phyloP scores from a whole-genome alignment of 495 filamentous ascomycete genomes.

The Trypethelium eluteriae region DNA sequence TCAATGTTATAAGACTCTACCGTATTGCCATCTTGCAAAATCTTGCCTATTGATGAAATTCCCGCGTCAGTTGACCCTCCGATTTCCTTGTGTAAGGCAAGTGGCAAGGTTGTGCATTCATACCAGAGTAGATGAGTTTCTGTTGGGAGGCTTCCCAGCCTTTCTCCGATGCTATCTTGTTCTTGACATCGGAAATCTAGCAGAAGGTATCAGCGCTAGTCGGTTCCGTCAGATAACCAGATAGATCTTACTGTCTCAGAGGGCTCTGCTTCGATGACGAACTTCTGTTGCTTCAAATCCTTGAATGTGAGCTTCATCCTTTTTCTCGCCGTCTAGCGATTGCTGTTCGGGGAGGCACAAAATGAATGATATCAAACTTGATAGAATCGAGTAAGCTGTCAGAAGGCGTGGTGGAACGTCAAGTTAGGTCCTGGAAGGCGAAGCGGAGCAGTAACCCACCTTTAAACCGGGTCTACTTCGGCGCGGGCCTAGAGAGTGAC shows the following conservation, averaged over 20 bases:
- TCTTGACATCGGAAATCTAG: slow-evolving; percentile 81
- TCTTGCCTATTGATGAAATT: slow-evolving; percentile 64
- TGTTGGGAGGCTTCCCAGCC: slow-evolving; percentile 80
- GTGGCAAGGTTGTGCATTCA: slow-evolving; percentile 24
- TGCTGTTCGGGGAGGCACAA: slow-evolving; percentile 10
- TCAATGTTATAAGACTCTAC: slow-evolving; percentile 95
- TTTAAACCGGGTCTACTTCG: slow-evolving; percentile 3
- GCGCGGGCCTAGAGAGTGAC: neutral
- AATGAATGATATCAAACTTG: slow-evolving; percentile 12
- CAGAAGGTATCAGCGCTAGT: neutral
- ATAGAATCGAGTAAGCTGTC: neutral
- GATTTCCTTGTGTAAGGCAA: neutral
- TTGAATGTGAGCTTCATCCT: slow-evolving; percentile 84
- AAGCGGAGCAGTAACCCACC: slow-evolving; percentile 4
- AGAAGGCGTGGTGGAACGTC: neutral
- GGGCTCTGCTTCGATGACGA: slow-evolving; percentile 86
- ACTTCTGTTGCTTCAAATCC: slow-evolving; percentile 98
- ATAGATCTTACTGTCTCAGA: slow-evolving; percentile 67
- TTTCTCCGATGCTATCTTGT: slow-evolving; percentile 79
- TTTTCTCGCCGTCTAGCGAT: slow-evolving; percentile 18
- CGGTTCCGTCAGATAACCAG: neutral
- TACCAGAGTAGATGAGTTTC: slow-evolving; percentile 98
- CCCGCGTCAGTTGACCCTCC: neutral
- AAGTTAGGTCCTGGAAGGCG: neutral
- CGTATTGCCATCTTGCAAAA: slow-evolving; percentile 92